Percentiles rank a stretch among this genome's conserved stretches.
Conservation (phyloP, 2,329 filamentous ascomycete genomes). For the Corniculantispora saksenae region DNA sequence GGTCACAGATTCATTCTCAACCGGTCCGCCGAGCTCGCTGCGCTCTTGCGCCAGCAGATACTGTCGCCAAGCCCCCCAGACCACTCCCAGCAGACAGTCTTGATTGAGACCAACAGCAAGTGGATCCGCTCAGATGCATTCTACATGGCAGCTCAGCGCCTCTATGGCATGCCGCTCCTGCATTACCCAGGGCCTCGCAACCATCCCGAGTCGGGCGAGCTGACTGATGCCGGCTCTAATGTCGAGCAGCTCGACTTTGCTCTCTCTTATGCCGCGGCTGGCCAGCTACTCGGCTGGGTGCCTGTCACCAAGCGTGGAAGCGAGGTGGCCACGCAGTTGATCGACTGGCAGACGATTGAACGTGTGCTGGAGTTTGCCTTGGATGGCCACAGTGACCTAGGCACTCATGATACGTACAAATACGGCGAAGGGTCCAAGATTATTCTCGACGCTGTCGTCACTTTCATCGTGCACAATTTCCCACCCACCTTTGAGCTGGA, state of each 20-base stretch:
- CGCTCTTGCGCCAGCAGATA: constrained; percentile 29
- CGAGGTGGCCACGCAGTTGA: constrained; percentile 56
- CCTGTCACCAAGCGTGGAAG: constrained; percentile 59
- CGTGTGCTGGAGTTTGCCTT: constrained; percentile 61
- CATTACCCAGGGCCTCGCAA: constrained; percentile 33
- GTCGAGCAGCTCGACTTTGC: constrained; percentile 53
- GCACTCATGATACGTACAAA: constrained; percentile 47
- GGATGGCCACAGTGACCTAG: constrained; percentile 36
- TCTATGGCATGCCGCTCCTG: constrained; percentile 58
- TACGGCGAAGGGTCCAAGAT: constrained; percentile 54
- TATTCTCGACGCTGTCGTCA: constrained; percentile 56
- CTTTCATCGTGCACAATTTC: constrained; percentile 62
- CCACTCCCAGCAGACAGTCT: constrained; percentile 30
- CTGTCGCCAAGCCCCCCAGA: constrained; percentile 32
- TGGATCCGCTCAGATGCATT: constrained; percentile 59
- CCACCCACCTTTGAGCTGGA: constrained; percentile 63
- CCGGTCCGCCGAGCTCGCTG: constrained; percentile 44
- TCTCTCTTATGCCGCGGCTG: constrained; percentile 66
- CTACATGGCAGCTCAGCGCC: constrained; percentile 56
- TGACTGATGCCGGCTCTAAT: constrained; percentile 40
- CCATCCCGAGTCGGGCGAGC: constrained; percentile 30
- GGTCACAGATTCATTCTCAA: constrained; percentile 59
- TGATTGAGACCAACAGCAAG: constrained; percentile 51
- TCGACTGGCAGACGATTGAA: constrained; percentile 66
- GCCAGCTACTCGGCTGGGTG: constrained; percentile 56